phyloP scores from a whole-genome alignment of 2,329 filamentous ascomycete species.

The Exophiala xenobiotica region DNA sequence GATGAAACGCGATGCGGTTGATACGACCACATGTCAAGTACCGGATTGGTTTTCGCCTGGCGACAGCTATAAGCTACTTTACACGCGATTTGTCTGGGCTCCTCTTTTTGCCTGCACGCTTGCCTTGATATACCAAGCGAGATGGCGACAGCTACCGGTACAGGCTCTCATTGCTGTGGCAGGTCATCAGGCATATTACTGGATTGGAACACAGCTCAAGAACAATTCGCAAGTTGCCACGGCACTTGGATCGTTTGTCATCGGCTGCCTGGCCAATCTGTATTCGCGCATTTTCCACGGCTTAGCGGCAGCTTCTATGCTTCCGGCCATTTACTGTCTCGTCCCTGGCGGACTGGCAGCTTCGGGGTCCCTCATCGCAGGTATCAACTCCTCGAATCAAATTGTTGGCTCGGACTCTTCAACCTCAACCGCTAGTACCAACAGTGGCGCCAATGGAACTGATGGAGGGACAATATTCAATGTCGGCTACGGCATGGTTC shows the following conservation, averaged over 20 bases:
- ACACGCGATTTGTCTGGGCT: conserved; percentile 67
- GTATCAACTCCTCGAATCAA: conserved; percentile 51
- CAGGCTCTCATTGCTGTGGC: conserved; percentile 73
- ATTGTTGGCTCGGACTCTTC: conserved; percentile 41
- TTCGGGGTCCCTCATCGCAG: conserved; percentile 56
- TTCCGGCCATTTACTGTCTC: conserved; percentile 79
- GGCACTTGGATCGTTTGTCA: conserved; percentile 71
- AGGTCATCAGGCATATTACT: conserved; percentile 75
- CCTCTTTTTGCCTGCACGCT: conserved; percentile 71
- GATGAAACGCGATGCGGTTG: too few species aligned
- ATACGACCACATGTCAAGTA: conserved; percentile 22
- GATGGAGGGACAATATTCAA: conserved; percentile 40
- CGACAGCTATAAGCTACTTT: conserved; percentile 44
- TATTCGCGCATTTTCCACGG: conserved; percentile 73
- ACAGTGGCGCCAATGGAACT: conserved; percentile 32
- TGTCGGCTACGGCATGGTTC: conserved; percentile 48
- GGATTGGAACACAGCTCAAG: conserved; percentile 64
- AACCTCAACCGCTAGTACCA: conserved; percentile 45
- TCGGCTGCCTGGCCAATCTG: conserved; percentile 75
- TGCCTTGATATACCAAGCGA: conserved; percentile 77
- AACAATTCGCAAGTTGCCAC: conserved; percentile 73
- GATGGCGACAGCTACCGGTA: conserved; percentile 72
- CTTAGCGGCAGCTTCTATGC: conserved; percentile 77
- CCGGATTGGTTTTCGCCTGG: conserved; percentile 32
- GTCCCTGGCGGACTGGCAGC: conserved; percentile 62